A percentile compares a stretch with the other conserved stretches of the same genome.
Evolutionary conservation across 306 rosid genomes (phyloP).

Genomic region (Rosa multiflora): DNA sequence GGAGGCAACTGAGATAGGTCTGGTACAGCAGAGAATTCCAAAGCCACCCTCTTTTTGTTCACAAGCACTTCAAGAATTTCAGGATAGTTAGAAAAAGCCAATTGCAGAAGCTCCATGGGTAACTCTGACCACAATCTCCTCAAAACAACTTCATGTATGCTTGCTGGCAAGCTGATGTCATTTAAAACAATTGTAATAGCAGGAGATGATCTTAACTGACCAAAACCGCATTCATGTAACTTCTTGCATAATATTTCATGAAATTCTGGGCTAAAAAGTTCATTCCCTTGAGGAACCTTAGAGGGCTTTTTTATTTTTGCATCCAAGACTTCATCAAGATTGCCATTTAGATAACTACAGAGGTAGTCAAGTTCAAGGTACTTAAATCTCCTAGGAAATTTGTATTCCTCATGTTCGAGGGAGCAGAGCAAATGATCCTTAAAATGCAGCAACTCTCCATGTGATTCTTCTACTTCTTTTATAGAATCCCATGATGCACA

Average conservation of each 20-base stretch:
- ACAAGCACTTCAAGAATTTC: slow-evolving; percentile 37
- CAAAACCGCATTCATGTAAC: slow-evolving; percentile 52
- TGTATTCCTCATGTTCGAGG: slow-evolving; percentile 41
- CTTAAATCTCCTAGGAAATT: slow-evolving; percentile 32
- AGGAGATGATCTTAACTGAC: slow-evolving; percentile 45
- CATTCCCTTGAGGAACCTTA: slow-evolving; percentile 19
- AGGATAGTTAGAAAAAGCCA: slow-evolving; percentile 48
- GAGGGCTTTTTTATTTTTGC: slow-evolving; percentile 24
- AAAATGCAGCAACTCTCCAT: slow-evolving; percentile 28
- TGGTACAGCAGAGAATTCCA: slow-evolving; percentile 56
- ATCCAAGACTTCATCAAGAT: slow-evolving; percentile 37
- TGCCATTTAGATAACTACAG: slow-evolving; percentile 45
- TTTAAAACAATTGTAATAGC: slow-evolving; percentile 44
- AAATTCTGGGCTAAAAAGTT: slow-evolving; percentile 30
- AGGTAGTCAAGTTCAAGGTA: slow-evolving; percentile 51
- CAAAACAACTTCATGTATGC: slow-evolving; percentile 48
- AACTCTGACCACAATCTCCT: slow-evolving; percentile 64
- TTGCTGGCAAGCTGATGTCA: slow-evolving; percentile 53
- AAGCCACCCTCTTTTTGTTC: slow-evolving; percentile 30
- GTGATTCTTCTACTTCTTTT: slow-evolving; percentile 33
- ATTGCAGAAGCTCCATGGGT: slow-evolving; percentile 54
- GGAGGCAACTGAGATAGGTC: slow-evolving; percentile 64
- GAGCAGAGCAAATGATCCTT: slow-evolving; percentile 36
- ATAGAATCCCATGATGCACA: slow-evolving; percentile 42
- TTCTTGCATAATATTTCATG: slow-evolving; percentile 61